Evolutionary conservation across 2,329 filamentous ascomycete species (phyloP).

Genomic region (Colletotrichum spaethianum): DNA sequence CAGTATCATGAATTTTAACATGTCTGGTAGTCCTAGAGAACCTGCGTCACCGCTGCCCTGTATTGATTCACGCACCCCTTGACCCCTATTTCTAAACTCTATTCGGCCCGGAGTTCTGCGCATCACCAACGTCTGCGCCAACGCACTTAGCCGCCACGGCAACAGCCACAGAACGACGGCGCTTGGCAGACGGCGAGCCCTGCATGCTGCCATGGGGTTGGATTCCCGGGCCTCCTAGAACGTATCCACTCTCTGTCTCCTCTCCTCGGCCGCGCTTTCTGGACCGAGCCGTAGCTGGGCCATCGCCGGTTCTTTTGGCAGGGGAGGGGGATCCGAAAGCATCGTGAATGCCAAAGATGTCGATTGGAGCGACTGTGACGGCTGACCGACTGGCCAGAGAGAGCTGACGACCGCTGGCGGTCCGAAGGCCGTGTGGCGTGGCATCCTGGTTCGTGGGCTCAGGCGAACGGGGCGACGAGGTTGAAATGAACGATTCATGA

Average conservation of each 20-base stretch:
- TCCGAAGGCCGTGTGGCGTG: background rate
- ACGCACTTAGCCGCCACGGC: too few species aligned
- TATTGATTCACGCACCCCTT: background rate
- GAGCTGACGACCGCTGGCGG: background rate
- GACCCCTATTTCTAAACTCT: background rate
- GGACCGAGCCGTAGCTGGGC: background rate
- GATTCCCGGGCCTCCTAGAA: background rate
- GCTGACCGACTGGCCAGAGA: background rate
- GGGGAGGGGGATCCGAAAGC: background rate
- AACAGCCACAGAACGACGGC: background rate
- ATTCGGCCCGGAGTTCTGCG: background rate
- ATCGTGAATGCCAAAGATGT: background rate
- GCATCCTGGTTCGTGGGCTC: background rate
- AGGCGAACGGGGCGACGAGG: too few species aligned
- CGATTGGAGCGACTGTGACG: background rate
- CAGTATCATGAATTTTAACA: background rate
- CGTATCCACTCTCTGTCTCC: background rate
- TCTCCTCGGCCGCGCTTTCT: background rate
- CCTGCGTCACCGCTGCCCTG: too few species aligned
- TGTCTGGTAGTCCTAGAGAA: background rate
- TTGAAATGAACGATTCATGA: background rate
- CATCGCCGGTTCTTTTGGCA: background rate
- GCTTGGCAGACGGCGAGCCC: background rate
- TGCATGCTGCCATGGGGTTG: background rate
- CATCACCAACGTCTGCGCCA: background rate